Base-by-base conservation (phyloP, 192 early-diverging fungal species). In the Jimgerdemannia flammicorona region DNA sequence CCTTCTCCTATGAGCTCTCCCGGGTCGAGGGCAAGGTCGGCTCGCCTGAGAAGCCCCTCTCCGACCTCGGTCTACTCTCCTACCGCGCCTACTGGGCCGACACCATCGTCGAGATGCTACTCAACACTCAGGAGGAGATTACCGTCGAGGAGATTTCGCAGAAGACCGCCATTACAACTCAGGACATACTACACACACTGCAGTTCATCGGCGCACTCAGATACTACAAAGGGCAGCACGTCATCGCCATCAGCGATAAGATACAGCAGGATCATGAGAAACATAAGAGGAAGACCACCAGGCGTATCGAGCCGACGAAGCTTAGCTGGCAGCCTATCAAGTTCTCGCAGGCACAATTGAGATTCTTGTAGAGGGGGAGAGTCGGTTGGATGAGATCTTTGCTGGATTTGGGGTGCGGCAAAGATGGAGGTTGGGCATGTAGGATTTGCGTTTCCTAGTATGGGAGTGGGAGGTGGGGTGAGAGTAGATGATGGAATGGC, bases 41-140 rank as follows among this genome's bases (percentile, higher is more conserved):
- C 40, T 97, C 95, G 19, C 98, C 98, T 0, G 98, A 99, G 71
- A 99, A 99, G 68, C 98, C 98, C 8, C 84, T 99, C 3, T 99
- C 98, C 0, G 98, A 99, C 82, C 86, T 99, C 73, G 98, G 97
- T 0, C 83, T 98, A 44, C 74, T 99, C 43, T 94, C 93, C 11
- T 99, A 99, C 79, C 94, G 97, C 43, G 93, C 95, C 3, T 99
- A 94, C 85, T 99, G 98, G 98, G 83, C 93, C 1, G 97, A 98
- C 74, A 84, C 91, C 9, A 90, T 99, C 77, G 90, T 98, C 54
- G 92, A 91, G 29, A 76, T 90, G 43, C 81, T 99, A 44, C 74
- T 93, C 63, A 78, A 82, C 40, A 73, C 78, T 4, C 85, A 81
- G 8, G 93, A 91, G 18, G 95, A 98, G 69, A 87, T 97, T 42